Base-by-base conservation (phyloP, 2,329 filamentous ascomycete genomes). In the Tothia fuscella region DNA sequence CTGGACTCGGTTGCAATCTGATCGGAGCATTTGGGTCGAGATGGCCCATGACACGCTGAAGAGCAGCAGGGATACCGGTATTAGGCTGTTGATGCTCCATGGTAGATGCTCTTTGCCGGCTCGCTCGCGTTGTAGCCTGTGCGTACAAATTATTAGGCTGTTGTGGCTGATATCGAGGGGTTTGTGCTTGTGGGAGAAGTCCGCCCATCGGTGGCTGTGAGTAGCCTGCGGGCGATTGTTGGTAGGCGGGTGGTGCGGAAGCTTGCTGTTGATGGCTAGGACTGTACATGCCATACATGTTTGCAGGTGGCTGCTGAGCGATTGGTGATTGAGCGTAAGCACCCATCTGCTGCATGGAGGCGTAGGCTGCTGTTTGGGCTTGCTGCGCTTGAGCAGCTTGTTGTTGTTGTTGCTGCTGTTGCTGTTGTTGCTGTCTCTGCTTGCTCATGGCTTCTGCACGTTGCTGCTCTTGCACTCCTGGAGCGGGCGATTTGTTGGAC, bases 11-110 rank as follows among this genome's bases (percentile, higher is more conserved):
- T 57, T 98, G 91, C 43, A 96, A 64, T 38, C 91, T 77, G 53
- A 98, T 96, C 0, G 91, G 91, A 46, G 88, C 84, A 52, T 78
- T 96, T 2, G 91, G 91, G 56, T 98, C 91, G 33, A 98, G 74
- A 61, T 96, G 89, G 57, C 87, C 94, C 31, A 91, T 91, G 17
- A 98, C 91, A 51, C 91, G 75, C 62, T 98, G 91, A 45, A 98
- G 85, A 3, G 88, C 80, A 12, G 84, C 80, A 4, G 91, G 91
- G 45, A 98, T 94, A 2, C 89, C 89, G 48, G 82, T 88, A 55
- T 55, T 47, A n/a, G n/a, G n/a, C 38, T 88, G 82, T 54, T 93
- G 85, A 57, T 91, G 85, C 55, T 96, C 91, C 82, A 96, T 93
- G 3, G 91, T 98, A 33, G 88, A 91, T 30, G 91, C 88, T 47